Percentiles rank a stretch among this genome's conserved stretches.
Evolutionary conservation across 768 basidiomycete species (phyloP).

Genomic region (Amanita phalloides): DNA sequence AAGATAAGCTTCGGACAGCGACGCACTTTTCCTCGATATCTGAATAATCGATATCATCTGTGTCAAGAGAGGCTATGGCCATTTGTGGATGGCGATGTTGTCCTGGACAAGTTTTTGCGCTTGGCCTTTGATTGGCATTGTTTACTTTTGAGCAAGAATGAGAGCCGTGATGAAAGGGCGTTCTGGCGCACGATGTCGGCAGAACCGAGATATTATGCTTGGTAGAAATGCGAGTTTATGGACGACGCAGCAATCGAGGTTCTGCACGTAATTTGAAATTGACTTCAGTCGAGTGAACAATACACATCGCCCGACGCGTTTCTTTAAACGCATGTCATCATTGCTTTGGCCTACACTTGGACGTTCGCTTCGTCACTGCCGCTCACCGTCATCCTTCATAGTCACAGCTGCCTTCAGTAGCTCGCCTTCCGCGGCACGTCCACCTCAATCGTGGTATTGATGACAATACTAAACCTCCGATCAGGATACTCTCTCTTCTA

Average conservation of each 20-base stretch:
- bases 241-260: too few species aligned
- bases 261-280: neutral
- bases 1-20: neutral
- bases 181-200: neutral
- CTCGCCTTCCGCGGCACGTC: neutral
- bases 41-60: conserved; percentile 73
- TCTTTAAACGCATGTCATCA: conserved; percentile 7
- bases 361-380: neutral
- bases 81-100: conserved; percentile 19
- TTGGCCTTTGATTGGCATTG: conserved; percentile 2
- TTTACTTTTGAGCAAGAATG: neutral
- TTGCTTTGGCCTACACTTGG: conserved; percentile 7
- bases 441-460: too few species aligned
- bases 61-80: conserved; percentile 31
- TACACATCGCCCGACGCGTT: neutral
- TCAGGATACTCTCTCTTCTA: neutral
- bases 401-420: neutral
- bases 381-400: neutral
- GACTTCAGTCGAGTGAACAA: neutral
- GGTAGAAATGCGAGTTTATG: neutral
- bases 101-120: neutral
- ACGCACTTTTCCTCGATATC: conserved; percentile 83
- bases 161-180: too few species aligned
- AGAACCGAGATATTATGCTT: neutral
- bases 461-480: neutral